These are phyloP conservation scores for Entophlyctis luteolus DNA, from an alignment of 192 early-diverging fungal genomes.

Conservation along the genomic window DNA sequence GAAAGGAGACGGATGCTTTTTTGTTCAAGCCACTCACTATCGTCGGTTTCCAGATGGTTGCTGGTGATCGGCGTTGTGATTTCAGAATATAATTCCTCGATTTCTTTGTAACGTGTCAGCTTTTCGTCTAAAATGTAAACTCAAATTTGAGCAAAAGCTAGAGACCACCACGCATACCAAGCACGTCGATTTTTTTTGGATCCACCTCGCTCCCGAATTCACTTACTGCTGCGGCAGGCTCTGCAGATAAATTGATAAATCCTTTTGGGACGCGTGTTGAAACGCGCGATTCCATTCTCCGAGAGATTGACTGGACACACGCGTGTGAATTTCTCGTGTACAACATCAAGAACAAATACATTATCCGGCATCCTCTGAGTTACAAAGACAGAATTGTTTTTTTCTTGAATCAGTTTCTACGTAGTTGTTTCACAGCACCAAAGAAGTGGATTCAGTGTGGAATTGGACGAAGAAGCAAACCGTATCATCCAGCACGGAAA, in stretches of 20 bases:
- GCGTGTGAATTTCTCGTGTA: not conserved
- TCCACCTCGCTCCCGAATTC: constrained; percentile 38
- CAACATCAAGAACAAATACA: not conserved
- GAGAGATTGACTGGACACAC: constrained; percentile 1
- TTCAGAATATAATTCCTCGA: constrained; percentile 56
- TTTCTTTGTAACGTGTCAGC: constrained; percentile 50
- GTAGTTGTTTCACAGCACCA: no score
- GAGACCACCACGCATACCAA: constrained; percentile 23
- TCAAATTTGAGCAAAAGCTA: not conserved
- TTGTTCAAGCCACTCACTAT: constrained; percentile 20
- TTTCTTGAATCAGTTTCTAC: not conserved
- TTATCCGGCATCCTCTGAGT: constrained; percentile 7
- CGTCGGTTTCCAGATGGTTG: constrained; percentile 42
- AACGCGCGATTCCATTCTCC: constrained; percentile 36
- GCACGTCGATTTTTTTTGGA: constrained; percentile 20
- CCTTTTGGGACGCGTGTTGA: constrained; percentile 42
- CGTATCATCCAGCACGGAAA: no score
- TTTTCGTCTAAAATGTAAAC: constrained; percentile 41
- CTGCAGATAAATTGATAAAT: constrained; percentile 43
- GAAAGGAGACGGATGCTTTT: no score
- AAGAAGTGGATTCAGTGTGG: no score
- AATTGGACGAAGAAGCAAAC: no score
- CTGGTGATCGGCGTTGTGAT: constrained; percentile 49
- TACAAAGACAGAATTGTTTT: not conserved
- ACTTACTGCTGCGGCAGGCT: constrained; percentile 38